Percentiles rank a stretch among this genome's conserved stretches.
Evolutionary conservation across 495 filamentous ascomycete genomes (phyloP).

Genomic region (Talaromyces adpressus): DNA sequence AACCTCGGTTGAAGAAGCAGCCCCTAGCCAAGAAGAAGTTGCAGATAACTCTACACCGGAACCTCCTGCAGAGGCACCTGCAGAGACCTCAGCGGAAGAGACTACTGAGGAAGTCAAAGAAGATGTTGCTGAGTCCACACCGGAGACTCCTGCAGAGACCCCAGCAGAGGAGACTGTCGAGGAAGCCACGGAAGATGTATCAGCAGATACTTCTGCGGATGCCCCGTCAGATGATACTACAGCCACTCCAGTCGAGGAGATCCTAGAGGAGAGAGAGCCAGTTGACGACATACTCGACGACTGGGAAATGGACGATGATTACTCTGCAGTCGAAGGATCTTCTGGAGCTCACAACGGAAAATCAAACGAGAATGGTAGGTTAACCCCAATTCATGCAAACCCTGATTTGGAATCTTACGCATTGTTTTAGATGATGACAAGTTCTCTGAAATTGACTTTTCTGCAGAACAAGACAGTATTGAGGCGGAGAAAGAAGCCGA

Average conservation of each 20-base stretch:
- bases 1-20: slow-evolving; percentile 1
- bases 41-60: neutral
- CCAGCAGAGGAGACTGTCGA: slow-evolving; percentile 1
- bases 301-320: slow-evolving; percentile 4
- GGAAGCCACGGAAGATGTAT: neutral
- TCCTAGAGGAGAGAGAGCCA: slow-evolving; percentile 13
- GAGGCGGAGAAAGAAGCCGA: slow-evolving; percentile 24
- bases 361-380: slow-evolving; percentile 7
- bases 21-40: slow-evolving; percentile 4
- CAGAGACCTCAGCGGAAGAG: slow-evolving; percentile 4
- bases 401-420: neutral
- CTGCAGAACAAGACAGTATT: slow-evolving; percentile 22
- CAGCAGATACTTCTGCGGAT: slow-evolving; percentile 12
- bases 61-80: neutral
- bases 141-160: neutral
- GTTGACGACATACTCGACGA: slow-evolving; percentile 8
- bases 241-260: neutral
- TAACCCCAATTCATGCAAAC: neutral
- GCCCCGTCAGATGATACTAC: slow-evolving; percentile 6
- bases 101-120: neutral
- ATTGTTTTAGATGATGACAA: slow-evolving; percentile 17
- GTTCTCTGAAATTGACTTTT: slow-evolving; percentile 23
- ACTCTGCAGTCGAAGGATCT: neutral
- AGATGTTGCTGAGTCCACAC: neutral
- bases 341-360: neutral